phyloP scores from a whole-genome alignment of 345 rosid genomes.

The Garcia nutans region DNA sequence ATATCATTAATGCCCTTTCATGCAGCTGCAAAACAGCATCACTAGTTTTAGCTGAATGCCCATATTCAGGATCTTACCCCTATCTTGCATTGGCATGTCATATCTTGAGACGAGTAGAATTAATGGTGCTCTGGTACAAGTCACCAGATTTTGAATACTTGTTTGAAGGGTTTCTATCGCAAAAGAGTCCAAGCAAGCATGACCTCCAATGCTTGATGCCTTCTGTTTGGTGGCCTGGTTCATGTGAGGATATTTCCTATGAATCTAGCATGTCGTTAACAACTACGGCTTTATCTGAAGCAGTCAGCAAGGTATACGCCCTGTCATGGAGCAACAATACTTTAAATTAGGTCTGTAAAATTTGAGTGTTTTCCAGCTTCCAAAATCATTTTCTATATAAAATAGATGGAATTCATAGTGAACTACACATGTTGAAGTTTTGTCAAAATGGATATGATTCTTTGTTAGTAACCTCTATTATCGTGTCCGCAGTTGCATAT shows the following conservation, averaged over 20 bases:
- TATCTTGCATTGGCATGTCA: slow-evolving; percentile 88
- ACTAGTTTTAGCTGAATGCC: slow-evolving; percentile 71
- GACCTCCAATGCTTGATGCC: slow-evolving; percentile 87
- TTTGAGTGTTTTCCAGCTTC: background rate
- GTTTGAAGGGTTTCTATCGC: slow-evolving; percentile 85
- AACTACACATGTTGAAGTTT: background rate
- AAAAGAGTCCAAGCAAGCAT: slow-evolving; percentile 69
- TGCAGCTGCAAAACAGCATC: slow-evolving; percentile 73
- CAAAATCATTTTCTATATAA: background rate
- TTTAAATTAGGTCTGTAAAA: background rate
- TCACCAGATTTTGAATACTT: slow-evolving; percentile 65
- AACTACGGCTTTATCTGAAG: slow-evolving; percentile 69
- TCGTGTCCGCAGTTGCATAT: too few species aligned
- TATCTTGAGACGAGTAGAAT: slow-evolving; percentile 63
- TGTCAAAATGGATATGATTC: background rate
- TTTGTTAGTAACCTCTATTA: too few species aligned
- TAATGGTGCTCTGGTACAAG: slow-evolving; percentile 89
- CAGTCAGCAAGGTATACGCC: slow-evolving; percentile 65
- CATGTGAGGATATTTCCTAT: slow-evolving; percentile 68
- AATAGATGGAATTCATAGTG: background rate
- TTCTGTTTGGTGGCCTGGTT: slow-evolving; percentile 99
- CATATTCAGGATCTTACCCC: slow-evolving; percentile 86
- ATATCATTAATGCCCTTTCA: slow-evolving; percentile 67
- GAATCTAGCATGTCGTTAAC: slow-evolving; percentile 84
- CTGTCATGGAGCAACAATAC: background rate